Evolutionary conservation across 768 basidiomycete species (phyloP), one percentile per base, ranked within the genome.

Genomic region (Nidularia sp.): DNA sequence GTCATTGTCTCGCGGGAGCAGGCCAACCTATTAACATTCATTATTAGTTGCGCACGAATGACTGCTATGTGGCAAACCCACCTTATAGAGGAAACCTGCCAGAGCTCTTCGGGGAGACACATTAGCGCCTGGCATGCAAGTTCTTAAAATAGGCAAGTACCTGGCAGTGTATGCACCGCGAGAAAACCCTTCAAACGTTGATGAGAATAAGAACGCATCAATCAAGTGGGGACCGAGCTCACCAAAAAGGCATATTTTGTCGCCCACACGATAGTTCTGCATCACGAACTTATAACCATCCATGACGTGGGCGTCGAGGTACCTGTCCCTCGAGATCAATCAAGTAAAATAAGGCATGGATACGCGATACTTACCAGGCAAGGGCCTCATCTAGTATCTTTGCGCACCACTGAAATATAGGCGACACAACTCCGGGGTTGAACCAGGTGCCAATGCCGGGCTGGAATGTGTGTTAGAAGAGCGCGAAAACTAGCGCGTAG

Each of bases 281-380:
- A 92, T 90, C 49, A 92, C 68, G 64, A 85, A 92, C 55, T 69
- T 72, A 66, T 92, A 93, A 0, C 90, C 90, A 6, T 79, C 84
- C 67, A 83, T 79, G 22, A 90, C 84, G 66, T 90, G 88, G 1
- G 62, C 76, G 49, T 84, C 82, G 41, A 90, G 70, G 59, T 85
- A 90, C 81, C 86, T 87, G 36, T 9, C 10, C 46, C 31, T 48
- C 22, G n/a, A 29, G 47, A 45, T 45, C 31, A 31, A 35, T 18
- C 31, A 6, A 43, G 44, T 34, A 32, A 39, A 47, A 34, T 8
- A 36, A 33, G 42, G 15, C 10, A 15, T 18, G 34, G 25, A 47
- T 10, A 35, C 29, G 29, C 1, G 41, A 45, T 32, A 57, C 77
- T 5, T 60, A 88, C 88, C 86, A 90, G 18, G 90, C 90, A 53